phyloP scores from a whole-genome alignment of 2,329 filamentous ascomycete species.

The Stachybotrys echinatus region DNA sequence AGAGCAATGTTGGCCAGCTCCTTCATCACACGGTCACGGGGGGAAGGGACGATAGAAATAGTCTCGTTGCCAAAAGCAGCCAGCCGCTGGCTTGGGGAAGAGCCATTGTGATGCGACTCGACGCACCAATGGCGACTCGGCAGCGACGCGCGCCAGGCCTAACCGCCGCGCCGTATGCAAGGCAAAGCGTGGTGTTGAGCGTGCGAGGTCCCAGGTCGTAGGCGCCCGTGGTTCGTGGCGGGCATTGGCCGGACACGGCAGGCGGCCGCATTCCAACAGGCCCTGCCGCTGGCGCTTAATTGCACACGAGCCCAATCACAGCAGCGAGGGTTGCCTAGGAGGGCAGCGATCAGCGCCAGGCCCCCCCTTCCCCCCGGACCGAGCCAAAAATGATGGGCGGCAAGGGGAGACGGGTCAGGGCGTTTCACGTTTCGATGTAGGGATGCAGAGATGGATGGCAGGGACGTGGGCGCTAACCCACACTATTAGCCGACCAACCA shows the following conservation, averaged over 20 bases:
- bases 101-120: neutral
- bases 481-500: neutral
- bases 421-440: no score
- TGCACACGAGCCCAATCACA: no score
- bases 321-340: no score
- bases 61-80: no score
- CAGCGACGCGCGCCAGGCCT: neutral
- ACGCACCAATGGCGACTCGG: neutral
- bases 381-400: no score
- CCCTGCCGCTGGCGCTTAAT: neutral
- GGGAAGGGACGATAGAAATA: no score
- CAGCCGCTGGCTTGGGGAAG: neutral
- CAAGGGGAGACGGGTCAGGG: no score
- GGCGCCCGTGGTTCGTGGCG: neutral
- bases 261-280: neutral
- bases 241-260: neutral
- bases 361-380: no score
- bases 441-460: no score
- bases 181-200: neutral
- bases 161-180: neutral
- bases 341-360: neutral
- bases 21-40: no score
- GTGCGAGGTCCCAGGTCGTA: no score
- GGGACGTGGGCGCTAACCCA: neutral
- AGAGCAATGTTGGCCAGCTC: no score